Evolutionary conservation across 2,329 filamentous ascomycete genomes (phyloP), one percentile per base, ranked within the genome.

Genomic region (Kalmusia sp.): DNA sequence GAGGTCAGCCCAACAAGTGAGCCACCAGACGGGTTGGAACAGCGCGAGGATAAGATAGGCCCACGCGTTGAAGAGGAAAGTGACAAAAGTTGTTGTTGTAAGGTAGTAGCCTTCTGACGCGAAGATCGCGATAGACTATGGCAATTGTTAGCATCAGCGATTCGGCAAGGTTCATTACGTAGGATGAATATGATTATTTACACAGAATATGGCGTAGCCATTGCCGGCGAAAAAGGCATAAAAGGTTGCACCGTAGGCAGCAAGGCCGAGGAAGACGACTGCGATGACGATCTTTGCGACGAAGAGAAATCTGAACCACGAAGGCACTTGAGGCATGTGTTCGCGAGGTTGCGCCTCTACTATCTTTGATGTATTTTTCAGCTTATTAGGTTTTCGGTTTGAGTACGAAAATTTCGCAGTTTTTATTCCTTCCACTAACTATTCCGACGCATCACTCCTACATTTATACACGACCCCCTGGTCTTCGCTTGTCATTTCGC

Each of bases 11-110:
- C 51, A 54, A 31, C 51, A 54, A 9, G 51, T 17, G 3, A 54
- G 51, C 51, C 51, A 54, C 51, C 51, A 54, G 45, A 54, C 39
- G 21, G 49, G 46, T 17, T 43, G 45, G 31, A 54, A 50, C 25
- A 38, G 11, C 12, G 35, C 39, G 19, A 54, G 17, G 22, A 54
- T 30, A 22, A 54, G 46, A 25, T 50, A 44, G 2, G 31, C 51
- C 51, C 45, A 54, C 19, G 37, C 35, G 30, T 54, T 54, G 46
- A 44, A 54, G n/a, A 34, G 12, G 9, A 12, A 3, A 8, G 51
- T 37, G 37, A 54, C 17, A 14, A 44, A 33, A 6, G 24, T 17
- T 5, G 51, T 54, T 4, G 46, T 28, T 37, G 34, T 9, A 6
- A 54, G 37, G 24, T 50, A 54, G 31, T 50, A 54, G 38, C 38